Evolutionary conservation across 306 rosid genomes (phyloP).

Genomic region (Cucurbita ficifolia): DNA sequence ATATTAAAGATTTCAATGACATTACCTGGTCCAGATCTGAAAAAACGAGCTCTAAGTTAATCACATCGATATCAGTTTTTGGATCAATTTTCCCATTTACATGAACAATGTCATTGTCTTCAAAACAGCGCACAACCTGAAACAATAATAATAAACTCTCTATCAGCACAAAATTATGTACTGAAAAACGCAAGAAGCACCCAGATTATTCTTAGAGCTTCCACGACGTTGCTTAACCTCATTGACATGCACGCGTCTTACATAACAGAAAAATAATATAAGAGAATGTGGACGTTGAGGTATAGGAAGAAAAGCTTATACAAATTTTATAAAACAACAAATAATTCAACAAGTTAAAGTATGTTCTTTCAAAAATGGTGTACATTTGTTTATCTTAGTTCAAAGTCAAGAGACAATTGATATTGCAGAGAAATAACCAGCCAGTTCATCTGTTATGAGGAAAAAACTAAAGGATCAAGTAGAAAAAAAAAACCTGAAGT

Average conservation of each 20-base stretch:
- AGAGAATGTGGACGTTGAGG: background rate
- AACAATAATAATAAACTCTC: conserved; percentile 14
- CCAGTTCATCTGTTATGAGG: background rate
- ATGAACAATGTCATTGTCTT: conserved; percentile 84
- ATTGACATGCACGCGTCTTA: background rate
- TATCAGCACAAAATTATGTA: background rate
- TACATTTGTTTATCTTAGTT: background rate
- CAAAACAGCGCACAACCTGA: conserved; percentile 91
- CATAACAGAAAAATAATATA: background rate
- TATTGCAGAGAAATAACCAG: background rate
- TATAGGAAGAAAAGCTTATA: background rate
- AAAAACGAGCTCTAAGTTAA: conserved; percentile 89
- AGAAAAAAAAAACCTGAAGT: conserved; percentile 59
- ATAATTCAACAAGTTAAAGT: background rate
- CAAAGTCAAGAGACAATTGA: background rate
- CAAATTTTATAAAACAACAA: background rate
- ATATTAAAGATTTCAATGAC: conserved; percentile 10
- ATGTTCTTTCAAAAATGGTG: background rate
- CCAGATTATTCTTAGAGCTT: background rate
- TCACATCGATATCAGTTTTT: conserved; percentile 76
- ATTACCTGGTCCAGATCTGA: conserved; percentile 94
- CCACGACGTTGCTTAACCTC: background rate
- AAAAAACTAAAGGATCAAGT: background rate
- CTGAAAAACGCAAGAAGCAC: background rate
- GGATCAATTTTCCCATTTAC: conserved; percentile 92